A percentile compares a stretch with the other conserved stretches of the same genome.
phyloP scores from a whole-genome alignment of 2,329 filamentous ascomycete species.

The Thielaviopsis ethacetica region DNA sequence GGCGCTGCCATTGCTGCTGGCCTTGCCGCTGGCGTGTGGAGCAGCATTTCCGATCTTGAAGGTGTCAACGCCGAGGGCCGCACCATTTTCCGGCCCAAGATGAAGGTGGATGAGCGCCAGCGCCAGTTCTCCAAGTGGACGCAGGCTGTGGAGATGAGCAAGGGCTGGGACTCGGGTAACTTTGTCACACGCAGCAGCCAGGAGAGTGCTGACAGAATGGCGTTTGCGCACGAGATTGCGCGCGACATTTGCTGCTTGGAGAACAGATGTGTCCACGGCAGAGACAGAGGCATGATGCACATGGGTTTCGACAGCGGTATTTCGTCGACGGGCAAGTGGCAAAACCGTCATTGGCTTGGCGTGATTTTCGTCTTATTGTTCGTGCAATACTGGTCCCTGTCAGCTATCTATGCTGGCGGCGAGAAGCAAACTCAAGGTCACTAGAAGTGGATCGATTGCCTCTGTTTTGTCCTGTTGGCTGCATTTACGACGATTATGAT shows the following conservation, averaged over 20 bases:
- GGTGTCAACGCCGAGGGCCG: slow-evolving; percentile 55
- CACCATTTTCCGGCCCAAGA: slow-evolving; percentile 52
- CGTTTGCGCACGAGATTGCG: not conserved
- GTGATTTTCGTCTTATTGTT: no score
- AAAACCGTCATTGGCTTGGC: no score
- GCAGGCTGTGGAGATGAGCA: slow-evolving; percentile 42
- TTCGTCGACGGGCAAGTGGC: no score
- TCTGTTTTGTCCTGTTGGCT: no score
- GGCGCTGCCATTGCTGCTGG: slow-evolving; percentile 81
- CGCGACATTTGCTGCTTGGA: slow-evolving; percentile 4
- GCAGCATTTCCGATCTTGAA: slow-evolving; percentile 54
- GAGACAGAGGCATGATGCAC: not conserved
- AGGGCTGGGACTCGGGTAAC: slow-evolving; percentile 26
- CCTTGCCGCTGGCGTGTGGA: slow-evolving; percentile 69
- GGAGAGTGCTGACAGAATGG: not conserved
- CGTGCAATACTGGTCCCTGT: no score
- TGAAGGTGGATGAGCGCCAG: slow-evolving; percentile 27
- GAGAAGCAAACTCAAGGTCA: no score
- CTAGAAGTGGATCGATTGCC: no score
- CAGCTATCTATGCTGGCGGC: no score
- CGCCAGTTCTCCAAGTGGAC: slow-evolving; percentile 36
- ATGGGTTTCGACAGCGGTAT: no score
- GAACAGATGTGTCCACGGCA: not conserved
- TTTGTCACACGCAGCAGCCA: not conserved
- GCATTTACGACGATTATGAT: no score